These are phyloP conservation scores for Rheum nobile DNA, from an alignment of 148 eudicot species.

Conservation along the genomic window DNA sequence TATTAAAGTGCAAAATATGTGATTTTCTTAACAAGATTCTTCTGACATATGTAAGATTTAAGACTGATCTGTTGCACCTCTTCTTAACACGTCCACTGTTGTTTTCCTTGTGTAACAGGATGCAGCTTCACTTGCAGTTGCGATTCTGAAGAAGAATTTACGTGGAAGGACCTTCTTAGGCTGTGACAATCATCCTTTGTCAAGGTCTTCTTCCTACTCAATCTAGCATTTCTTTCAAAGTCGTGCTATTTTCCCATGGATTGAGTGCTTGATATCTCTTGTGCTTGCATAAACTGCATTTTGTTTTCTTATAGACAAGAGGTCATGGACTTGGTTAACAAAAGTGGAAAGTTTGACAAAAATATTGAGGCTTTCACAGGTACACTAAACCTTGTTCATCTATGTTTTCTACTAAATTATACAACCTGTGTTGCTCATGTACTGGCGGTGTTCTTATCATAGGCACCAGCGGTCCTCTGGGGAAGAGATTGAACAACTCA, in stretches of 20 bases:
- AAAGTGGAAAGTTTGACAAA: slow-evolving; percentile 59
- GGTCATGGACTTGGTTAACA: slow-evolving; percentile 72
- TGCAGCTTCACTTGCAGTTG: slow-evolving; percentile 64
- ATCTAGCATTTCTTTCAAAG: neutral
- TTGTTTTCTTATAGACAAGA: slow-evolving; percentile 35
- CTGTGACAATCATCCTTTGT: slow-evolving; percentile 82
- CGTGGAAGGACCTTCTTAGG: slow-evolving; percentile 57
- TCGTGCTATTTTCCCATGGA: neutral
- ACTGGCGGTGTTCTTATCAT: neutral
- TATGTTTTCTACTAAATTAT: neutral
- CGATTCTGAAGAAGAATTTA: slow-evolving; percentile 63
- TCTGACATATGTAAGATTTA: neutral
- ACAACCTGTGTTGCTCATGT: neutral
- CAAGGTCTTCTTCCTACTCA: slow-evolving; percentile 35
- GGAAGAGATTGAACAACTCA: slow-evolving; percentile 70
- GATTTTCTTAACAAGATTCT: neutral
- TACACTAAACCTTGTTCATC: slow-evolving; percentile 10
- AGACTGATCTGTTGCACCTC: too few species aligned
- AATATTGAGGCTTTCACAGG: slow-evolving; percentile 74
- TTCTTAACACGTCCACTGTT: neutral
- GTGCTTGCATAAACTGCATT: neutral
- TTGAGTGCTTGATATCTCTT: neutral
- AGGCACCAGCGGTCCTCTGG: slow-evolving; percentile 69
- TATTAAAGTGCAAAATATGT: neutral
- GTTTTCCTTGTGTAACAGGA: slow-evolving; percentile 32